Evolutionary conservation across 768 basidiomycete species (phyloP), one percentile per base, ranked within the genome.

Genomic region (Melanogaster broomeanus): DNA sequence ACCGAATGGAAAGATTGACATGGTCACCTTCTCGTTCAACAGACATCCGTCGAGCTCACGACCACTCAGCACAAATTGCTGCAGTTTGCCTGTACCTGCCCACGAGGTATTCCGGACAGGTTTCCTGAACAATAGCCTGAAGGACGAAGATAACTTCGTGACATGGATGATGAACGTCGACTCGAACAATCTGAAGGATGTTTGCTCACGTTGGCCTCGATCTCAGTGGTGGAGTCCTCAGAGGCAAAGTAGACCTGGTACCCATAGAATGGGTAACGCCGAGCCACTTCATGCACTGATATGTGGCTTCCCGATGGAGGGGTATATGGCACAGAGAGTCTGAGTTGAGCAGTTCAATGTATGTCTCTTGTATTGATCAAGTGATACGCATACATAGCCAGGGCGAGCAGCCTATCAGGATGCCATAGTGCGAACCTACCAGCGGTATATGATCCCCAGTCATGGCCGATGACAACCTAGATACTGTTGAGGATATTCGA

Each of bases 341-440:
- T 90, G 53, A 5, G 42, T 35, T 11, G 15, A 51, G 47, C 15
- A 10, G 19, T n/a, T 51, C 40, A 54, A 45, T 10, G n/a, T 35
- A 15, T 22, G 42, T 18, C 39, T 45, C 48, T 22, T 30, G 8
- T 34, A 38, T 25, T n/a, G 16, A 42, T 18, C 24, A 4, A 40
- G 48, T 15, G 21, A 21, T 35, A 34, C n/a, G 68, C 81, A 55
- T 68, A 87, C 90, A 84, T 70, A 0, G 78, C 74, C 18, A 91
- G 71, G 0, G 82, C 84, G 6, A 75, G 58, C 31, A 88, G 56
- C 30, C 87, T 76, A 13, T 82, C 69, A 0, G 90, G 87, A 61
- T 88, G 69, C 85, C 86, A 90, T 21, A 89, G 72, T 11, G 86
- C 83, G 59, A 93, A 85, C 19, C 89, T 75, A 38, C 76, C 77